Conservation (phyloP, 192 early-diverging fungal genomes). For the Podochytrium sp. region DNA sequence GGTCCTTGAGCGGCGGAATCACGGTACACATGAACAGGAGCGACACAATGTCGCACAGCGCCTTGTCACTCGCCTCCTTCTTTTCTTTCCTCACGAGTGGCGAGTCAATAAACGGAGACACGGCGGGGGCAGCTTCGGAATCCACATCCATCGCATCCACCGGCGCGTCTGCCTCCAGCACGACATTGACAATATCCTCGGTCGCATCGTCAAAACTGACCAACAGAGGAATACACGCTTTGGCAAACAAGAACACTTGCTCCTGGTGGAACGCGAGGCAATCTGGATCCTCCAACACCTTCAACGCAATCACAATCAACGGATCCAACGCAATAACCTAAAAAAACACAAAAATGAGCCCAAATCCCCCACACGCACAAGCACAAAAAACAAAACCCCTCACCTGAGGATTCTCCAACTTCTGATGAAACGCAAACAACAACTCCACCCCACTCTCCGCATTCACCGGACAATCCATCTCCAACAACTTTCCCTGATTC, state of each 20-base stretch:
- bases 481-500: constrained; percentile 40
- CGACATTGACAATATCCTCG: constrained; percentile 10
- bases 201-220: constrained; percentile 61
- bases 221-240: constrained; percentile 66
- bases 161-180: constrained; percentile 22
- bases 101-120: constrained; percentile 51
- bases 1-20: constrained; percentile 59
- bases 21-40: constrained; percentile 64
- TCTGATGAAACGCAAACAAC: constrained; percentile 60
- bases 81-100: constrained; percentile 48
- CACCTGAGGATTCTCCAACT: constrained; percentile 35
- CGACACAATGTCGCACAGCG: constrained; percentile 61
- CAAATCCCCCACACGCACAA: too few relatives aligned
- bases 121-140: constrained; percentile 16
- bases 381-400: too few relatives aligned
- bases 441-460: constrained; percentile 61
- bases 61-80: constrained; percentile 68
- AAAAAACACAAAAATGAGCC: too few relatives aligned
- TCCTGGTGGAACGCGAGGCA: constrained; percentile 23
- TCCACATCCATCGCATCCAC: constrained; percentile 28
- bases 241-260: constrained; percentile 68
- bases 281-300: constrained; percentile 57
- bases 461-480: background rate
- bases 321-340: constrained; percentile 64
- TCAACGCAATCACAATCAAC: constrained; percentile 54